Evolutionary conservation across 345 rosid genomes (phyloP), one percentile per base, ranked within the genome.

Genomic region (Gossypium anomalum): DNA sequence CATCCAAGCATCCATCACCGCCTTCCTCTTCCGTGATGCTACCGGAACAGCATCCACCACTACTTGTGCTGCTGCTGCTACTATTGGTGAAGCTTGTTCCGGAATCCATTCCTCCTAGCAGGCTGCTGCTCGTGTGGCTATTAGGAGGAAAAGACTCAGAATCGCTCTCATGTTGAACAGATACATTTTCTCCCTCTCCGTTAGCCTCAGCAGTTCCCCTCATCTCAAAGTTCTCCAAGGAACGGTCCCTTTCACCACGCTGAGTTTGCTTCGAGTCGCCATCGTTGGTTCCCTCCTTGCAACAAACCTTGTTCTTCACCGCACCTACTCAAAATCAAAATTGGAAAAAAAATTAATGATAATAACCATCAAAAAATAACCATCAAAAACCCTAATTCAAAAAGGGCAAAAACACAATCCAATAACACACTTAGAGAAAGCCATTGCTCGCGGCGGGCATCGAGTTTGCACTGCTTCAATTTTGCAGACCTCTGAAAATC

Each of bases 401-500:
- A 57, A 57, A 57, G 27, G 15, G 22, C 25, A 2, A 62, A 0
- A 48, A 19, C 77, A 45, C 20, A 38, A 72, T 62, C 12, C 49
- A 67, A 73, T 44, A 64, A 38, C 76, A 17, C 73, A 92, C 98
- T 92, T 85, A 92, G 98, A 75, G 98, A 89, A 75, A 92, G 97
- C 98, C 98, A 94, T 84, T 94, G 98, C 85, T 92, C 97, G 22
- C 98, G 96, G 58, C 98, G 97, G 22, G 87, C 96, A 80, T 90
- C 97, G 0, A 94, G 88, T 86, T 94, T 94, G 90, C 88, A 87
- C 87, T 92, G 97, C 86, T 90, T 94, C 88, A 94, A 79, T 83
- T 89, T 92, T 20, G 96, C 94, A 9, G 97, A 83, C 90, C 97
- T 85, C 82, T 94, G 65, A 45, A 15, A 45, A 25, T 47, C 53